Evolutionary conservation across 2,329 filamentous ascomycete species (phyloP).

Genomic region (Colletotrichum lentis): DNA sequence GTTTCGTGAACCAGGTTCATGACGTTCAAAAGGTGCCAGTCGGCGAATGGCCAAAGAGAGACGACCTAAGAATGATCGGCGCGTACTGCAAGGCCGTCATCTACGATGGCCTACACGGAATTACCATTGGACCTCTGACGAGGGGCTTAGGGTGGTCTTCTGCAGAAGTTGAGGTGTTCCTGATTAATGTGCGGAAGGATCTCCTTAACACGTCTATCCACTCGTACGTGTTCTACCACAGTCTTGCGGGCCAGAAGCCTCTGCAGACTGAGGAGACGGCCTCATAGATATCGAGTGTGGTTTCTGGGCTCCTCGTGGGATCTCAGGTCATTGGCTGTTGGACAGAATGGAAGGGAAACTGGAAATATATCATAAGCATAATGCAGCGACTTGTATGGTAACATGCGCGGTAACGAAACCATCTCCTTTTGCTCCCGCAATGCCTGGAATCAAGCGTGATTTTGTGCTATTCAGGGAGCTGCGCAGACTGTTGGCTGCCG

Average conservation of each 20-base stretch:
- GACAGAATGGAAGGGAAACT: no score
- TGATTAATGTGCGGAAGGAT: conserved; percentile 47
- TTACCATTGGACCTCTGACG: conserved; percentile 49
- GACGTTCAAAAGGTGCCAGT: conserved; percentile 57
- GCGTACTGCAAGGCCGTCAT: conserved; percentile 33
- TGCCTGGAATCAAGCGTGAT: no score
- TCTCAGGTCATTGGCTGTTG: no score
- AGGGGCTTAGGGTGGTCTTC: conserved; percentile 46
- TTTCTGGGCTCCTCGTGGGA: not conserved
- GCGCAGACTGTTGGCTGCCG: no score
- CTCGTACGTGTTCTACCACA: conserved; percentile 41
- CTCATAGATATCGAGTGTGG: not conserved
- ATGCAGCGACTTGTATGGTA: no score
- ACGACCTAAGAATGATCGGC: conserved; percentile 53
- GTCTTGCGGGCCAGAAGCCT: conserved; percentile 11
- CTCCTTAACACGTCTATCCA: conserved; percentile 46
- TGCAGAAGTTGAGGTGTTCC: conserved; percentile 47
- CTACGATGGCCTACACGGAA: conserved; percentile 46
- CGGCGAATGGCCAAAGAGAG: conserved; percentile 60
- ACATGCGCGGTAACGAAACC: no score
- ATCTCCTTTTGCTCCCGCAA: no score
- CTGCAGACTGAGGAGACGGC: not conserved
- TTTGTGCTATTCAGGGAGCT: no score
- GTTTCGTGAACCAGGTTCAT: conserved; percentile 53
- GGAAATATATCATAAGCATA: no score